Base-by-base conservation (phyloP, 805 yeast genomes). In the Barnettozyma salicaria region DNA sequence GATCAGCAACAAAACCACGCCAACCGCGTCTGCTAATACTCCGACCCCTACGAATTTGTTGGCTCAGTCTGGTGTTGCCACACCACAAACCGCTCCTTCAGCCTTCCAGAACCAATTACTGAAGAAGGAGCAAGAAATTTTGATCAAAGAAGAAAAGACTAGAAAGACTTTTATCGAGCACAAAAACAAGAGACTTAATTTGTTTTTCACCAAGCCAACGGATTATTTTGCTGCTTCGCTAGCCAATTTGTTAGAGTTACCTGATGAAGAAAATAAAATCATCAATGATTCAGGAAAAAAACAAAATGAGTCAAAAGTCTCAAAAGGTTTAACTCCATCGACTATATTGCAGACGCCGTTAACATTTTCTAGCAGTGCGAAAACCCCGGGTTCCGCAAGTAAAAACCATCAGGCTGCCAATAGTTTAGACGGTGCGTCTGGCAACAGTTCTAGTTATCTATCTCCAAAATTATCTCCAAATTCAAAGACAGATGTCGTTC, bases 331-430 rank as follows among this genome's bases (percentile, higher is more conserved):
- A 21, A 54, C 59, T 1, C 59, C 59, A 6, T 54, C 58, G 5
- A 46, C 59, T 1, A 47, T 54, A 11, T 26, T 54, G 12, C 59
- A 54, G 34, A 54, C 59, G 1, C 59, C 59, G 3, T 32, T 52
- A 40, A 50, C 55, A 1, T 53, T 54, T 25, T 44, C 58, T 4
- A 48, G 43, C 31, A 40, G 43, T n/a, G 41, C 47, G 2, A 51
- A 45, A 36, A 54, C 58, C 5, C 58, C 59, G 29, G 44, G 24
- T 4, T 53, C 59, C 1, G 7, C 51, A 2, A 25, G 55, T 4
- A 50, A 46, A 36, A 19, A 17, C 14, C 31, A 27, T 17, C 25
- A 34, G 6, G 27, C 33, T 8, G 17, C 28, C 13, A 7, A 14
- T 9, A 17, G 21, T 19, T 16, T 25, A 8, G 23, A 26, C 11